Base-by-base conservation (phyloP, 768 basidiomycete species). In the Termitomyces titanicus region DNA sequence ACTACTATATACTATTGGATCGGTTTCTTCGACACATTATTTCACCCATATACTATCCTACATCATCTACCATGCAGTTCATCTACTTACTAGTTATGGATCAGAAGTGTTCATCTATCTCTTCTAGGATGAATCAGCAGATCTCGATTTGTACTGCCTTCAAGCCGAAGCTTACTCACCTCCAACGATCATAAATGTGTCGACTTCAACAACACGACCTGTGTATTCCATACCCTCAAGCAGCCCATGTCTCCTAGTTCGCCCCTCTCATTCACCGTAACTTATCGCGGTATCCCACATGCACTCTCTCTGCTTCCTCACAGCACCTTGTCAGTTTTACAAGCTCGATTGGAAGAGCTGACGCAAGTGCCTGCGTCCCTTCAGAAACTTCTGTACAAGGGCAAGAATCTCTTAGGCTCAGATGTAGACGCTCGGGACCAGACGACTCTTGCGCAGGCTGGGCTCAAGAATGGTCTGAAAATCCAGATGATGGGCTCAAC, bases 351-450 rank as follows among this genome's bases (percentile, higher is more conserved):
- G 4, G 81, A 86, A 64, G 78, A 83, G 59, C 75, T 89, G 27
- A 91, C 88, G 2, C 74, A 76, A 24, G 84, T 91, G 11, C 86
- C 88, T 0, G 76, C 82, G 3, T 65, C 75, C 3, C 70, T 84
- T 38, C 89, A 92, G 72, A 92, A 92, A 63, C 73, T 91, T 39
- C 66, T 91, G 9, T 86, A 79, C 71, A 88, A 83, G 64, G 87
- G 89, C 33, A 90, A 86, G 74, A 78, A 73, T 48, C 53, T 68
- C 11, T 17, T 61, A 20, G 50, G 45, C 37, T 34, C 46, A 7
- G 79, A 72, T 50, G 54, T 66, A 0, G 33, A 68, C 17, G 45
- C 67, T 17, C 59, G 63, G 38, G 61, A 66, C 35, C 65, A 61
- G 24, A 70, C 55, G 45, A 75, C 63, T 27, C 62, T 74, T 61